phyloP scores from a whole-genome alignment of 2,329 filamentous ascomycete species.

The Fusarium xylarioides region DNA sequence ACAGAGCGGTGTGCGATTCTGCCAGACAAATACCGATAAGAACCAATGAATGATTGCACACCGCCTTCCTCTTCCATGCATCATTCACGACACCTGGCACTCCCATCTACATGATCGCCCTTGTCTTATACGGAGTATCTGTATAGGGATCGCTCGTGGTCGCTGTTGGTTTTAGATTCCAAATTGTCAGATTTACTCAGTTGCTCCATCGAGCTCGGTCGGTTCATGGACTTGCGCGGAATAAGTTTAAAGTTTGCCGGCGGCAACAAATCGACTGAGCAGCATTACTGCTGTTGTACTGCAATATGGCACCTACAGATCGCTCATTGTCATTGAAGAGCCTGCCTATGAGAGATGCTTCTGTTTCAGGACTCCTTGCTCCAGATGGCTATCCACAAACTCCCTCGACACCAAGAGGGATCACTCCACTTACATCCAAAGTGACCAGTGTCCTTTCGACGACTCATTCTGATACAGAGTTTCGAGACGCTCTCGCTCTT shows the following conservation, averaged over 20 bases:
- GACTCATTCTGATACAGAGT: conserved; percentile 92
- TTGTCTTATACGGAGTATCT: not conserved
- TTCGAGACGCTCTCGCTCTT: conserved; percentile 82
- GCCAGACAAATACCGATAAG: conserved; percentile 40
- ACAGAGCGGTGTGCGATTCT: conserved; percentile 40
- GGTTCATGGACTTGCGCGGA: not conserved
- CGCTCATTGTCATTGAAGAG: conserved; percentile 30
- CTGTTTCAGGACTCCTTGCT: conserved; percentile 67
- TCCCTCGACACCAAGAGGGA: conserved; percentile 60
- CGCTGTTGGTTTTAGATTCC: not conserved
- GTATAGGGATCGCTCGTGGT: not conserved
- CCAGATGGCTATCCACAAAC: conserved; percentile 87
- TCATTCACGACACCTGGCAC: conserved; percentile 41
- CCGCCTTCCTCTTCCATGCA: conserved; percentile 38
- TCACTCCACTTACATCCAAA: conserved; percentile 80
- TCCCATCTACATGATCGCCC: not conserved
- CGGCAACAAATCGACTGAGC: not conserved
- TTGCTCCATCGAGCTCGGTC: not conserved
- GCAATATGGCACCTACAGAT: conserved; percentile 32
- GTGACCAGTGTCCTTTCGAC: conserved; percentile 87
- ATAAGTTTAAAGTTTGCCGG: conserved; percentile 10
- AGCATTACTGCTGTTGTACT: not conserved
- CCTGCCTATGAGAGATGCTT: conserved; percentile 38
- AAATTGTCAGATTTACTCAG: not conserved
- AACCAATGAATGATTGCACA: conserved; percentile 12